A percentile compares a stretch with the other conserved stretches of the same genome.
These are phyloP conservation scores for Endotrypanum monterogeii DNA, from an alignment of 208 protist genomes.

Conservation along the genomic window DNA sequence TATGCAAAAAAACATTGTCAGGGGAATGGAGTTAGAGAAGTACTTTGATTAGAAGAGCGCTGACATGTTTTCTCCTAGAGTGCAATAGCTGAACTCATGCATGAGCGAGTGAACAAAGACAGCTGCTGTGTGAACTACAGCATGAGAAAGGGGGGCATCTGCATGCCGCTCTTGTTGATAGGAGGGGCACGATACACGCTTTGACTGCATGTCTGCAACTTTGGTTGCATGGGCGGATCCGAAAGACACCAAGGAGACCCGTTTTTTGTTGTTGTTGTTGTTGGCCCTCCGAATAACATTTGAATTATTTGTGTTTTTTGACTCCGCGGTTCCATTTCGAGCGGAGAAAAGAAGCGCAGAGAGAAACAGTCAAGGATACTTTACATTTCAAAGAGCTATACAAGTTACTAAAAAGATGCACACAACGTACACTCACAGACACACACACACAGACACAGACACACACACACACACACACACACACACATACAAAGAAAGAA, in stretches of 20 bases:
- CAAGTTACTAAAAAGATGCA: too few species aligned
- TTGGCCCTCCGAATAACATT: too few species aligned
- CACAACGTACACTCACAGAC: too few species aligned
- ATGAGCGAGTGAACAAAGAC: neutral
- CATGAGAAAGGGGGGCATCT: neutral
- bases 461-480: too few species aligned
- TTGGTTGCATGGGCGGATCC: neutral
- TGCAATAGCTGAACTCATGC: neutral
- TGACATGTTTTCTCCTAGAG: too few species aligned
- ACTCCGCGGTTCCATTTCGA: too few species aligned
- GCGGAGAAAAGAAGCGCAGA: too few species aligned
- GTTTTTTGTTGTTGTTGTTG: neutral
- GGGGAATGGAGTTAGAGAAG: neutral
- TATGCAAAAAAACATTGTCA: neutral
- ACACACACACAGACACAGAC: too few species aligned
- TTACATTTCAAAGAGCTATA: too few species aligned
- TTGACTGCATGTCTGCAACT: neutral
- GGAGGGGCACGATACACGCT: neutral
- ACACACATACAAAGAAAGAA: conserved; percentile 4
- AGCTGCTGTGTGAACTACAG: neutral
- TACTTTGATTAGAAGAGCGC: neutral
- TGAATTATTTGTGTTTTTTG: too few species aligned
- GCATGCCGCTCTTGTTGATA: neutral
- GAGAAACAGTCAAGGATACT: too few species aligned
- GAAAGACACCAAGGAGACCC: neutral